Evolutionary conservation across 2,329 filamentous ascomycete species (phyloP).

Genomic region (Metarhizium rileyi): DNA sequence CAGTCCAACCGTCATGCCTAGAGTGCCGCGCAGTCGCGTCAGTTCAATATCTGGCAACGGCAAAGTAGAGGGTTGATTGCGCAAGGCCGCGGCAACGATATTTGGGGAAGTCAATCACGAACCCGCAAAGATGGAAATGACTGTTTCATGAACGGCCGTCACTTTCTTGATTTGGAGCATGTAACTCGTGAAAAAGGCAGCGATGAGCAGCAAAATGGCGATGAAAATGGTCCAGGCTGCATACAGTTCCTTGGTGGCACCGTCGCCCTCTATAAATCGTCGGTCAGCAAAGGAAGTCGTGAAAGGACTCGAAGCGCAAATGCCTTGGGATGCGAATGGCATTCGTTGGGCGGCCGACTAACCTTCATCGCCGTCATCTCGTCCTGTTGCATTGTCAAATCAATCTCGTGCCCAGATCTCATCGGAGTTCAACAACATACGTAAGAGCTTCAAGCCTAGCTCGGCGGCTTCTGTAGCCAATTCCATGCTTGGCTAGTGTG

Average conservation of each 20-base stretch:
- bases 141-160: conserved; percentile 94
- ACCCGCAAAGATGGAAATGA: conserved; percentile 97
- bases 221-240: conserved; percentile 98
- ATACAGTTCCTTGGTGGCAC: conserved; percentile 85
- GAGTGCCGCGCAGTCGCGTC: neutral
- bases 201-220: conserved; percentile 84
- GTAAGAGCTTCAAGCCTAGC: conserved; percentile 22
- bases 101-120: conserved; percentile 7
- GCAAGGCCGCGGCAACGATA: neutral
- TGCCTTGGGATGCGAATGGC: neutral
- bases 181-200: conserved; percentile 94
- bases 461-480: conserved; percentile 16
- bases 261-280: conserved; percentile 52
- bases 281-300: conserved; percentile 3
- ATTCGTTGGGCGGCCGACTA: conserved; percentile 3
- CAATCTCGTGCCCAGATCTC: neutral
- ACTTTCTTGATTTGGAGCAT: conserved; percentile 94
- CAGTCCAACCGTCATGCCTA: conserved; percentile 91
- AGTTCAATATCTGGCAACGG: neutral
- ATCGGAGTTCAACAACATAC: conserved; percentile 14
- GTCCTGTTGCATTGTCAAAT: conserved; percentile 1
- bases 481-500: conserved; percentile 12
- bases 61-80: neutral
- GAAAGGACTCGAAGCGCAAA: conserved; percentile 3
- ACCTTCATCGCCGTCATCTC: conserved; percentile 26